Conservation (phyloP, 108 stramenopile species). For the Skeletonema tropicum region DNA sequence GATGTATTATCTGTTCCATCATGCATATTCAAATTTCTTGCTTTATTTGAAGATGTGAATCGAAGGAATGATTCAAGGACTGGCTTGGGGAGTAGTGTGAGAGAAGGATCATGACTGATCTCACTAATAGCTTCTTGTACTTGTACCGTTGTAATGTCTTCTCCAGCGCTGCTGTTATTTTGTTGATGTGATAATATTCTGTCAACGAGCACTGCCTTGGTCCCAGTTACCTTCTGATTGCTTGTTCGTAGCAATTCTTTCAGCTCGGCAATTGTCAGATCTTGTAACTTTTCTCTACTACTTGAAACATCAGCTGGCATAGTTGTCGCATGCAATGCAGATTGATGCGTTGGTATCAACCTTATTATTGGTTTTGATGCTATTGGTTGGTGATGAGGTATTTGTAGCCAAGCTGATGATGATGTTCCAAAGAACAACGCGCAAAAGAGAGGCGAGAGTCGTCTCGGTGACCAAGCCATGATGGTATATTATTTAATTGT, state of each 20-base stretch:
- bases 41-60: conserved; percentile 21
- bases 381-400: not conserved
- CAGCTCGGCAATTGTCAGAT: conserved; percentile 26
- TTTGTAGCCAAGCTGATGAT: not conserved
- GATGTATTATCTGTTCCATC: not conserved
- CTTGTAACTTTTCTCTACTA: conserved; percentile 5
- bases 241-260: conserved; percentile 18
- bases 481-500: not conserved
- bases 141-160: not conserved
- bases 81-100: conserved; percentile 17
- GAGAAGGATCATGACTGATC: conserved; percentile 5
- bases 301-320: not conserved
- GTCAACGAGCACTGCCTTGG: conserved; percentile 27
- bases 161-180: conserved; percentile 3
- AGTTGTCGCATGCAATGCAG: not conserved
- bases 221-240: conserved; percentile 32
- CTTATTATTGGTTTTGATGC: not conserved
- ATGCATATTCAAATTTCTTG: not conserved
- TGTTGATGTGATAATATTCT: conserved; percentile 25
- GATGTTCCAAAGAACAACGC: not conserved
- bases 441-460: not conserved
- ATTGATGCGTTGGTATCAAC: not conserved
- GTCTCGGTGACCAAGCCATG: not conserved
- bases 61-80: conserved; percentile 27
- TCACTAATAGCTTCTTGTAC: not conserved